These are phyloP conservation scores for Acer campestre DNA, from an alignment of 345 rosid genomes.

Conservation along the genomic window DNA sequence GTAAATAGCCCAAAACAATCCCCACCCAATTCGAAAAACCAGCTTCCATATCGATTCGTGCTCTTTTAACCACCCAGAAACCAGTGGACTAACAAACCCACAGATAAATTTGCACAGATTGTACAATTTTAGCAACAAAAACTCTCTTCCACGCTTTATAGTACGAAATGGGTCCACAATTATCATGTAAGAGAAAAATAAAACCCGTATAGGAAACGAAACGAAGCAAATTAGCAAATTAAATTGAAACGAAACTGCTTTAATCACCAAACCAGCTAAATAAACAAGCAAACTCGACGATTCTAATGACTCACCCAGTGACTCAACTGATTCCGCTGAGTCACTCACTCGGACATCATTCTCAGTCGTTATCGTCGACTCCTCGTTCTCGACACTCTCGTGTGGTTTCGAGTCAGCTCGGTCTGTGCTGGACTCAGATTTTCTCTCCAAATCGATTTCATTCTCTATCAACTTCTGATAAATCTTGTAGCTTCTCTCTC, in stretches of 20 bases:
- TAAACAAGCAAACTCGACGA: constrained; percentile 40
- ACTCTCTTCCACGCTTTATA: constrained; percentile 38
- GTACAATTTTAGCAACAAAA: constrained; percentile 26
- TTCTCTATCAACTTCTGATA: constrained; percentile 31
- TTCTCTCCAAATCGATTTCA: constrained; percentile 27
- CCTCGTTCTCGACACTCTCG: constrained; percentile 1
- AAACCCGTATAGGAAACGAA: constrained; percentile 45
- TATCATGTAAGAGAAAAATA: constrained; percentile 43
- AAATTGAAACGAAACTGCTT: constrained; percentile 70
- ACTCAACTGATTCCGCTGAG: constrained; percentile 19
- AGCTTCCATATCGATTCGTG: constrained; percentile 42
- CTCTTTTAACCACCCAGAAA: constrained; percentile 49
- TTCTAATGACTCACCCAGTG: constrained; percentile 19
- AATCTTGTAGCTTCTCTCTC: constrained; percentile 26
- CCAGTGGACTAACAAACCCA: constrained; percentile 33
- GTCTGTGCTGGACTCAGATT: constrained; percentile 22
- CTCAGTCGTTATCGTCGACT: constrained; percentile 31
- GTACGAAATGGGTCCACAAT: constrained; percentile 60
- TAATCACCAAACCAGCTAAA: constrained; percentile 52
- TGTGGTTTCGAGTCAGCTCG: constrained; percentile 28
- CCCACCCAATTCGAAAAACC: constrained; percentile 57
- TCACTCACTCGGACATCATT: constrained; percentile 11
- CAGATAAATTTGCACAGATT: constrained; percentile 30
- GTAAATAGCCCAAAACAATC: constrained; percentile 66
- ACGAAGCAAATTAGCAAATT: constrained; percentile 48